Conservation (phyloP, 1,139 yeast species). For the Ashbya aceris region DNA sequence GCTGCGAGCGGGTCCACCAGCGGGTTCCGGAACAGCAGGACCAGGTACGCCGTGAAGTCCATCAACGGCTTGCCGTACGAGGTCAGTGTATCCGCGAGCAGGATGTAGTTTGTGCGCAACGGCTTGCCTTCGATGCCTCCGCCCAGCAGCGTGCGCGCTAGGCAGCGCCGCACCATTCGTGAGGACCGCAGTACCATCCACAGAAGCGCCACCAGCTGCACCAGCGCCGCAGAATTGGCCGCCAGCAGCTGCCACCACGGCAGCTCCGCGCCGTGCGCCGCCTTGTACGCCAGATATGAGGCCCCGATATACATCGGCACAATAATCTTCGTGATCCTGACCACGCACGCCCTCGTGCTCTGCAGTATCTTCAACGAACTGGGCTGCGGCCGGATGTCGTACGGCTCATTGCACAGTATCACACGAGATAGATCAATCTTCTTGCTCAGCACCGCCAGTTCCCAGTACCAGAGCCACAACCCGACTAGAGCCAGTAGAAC, state of each 20-base stretch:
- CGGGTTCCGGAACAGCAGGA: slow-evolving; percentile 30
- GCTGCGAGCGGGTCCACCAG: not conserved
- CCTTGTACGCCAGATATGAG: slow-evolving; percentile 8
- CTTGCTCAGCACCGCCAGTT: slow-evolving; percentile 31
- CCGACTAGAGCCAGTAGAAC: slow-evolving; percentile 37
- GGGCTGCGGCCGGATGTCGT: slow-evolving; percentile 21
- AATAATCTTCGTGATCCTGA: slow-evolving; percentile 24
- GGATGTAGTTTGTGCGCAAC: slow-evolving; percentile 76
- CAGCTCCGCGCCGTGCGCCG: slow-evolving; percentile 6
- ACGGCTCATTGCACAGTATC: slow-evolving; percentile 29
- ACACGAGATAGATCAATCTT: slow-evolving; percentile 36
- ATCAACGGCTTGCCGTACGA: slow-evolving; percentile 69
- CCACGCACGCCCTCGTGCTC: slow-evolving; percentile 19
- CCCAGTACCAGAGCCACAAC: slow-evolving; percentile 43
- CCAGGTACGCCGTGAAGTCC: slow-evolving; percentile 46
- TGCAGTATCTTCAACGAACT: slow-evolving; percentile 19
- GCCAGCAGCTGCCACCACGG: slow-evolving; percentile 7
- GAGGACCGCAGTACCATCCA: slow-evolving; percentile 19
- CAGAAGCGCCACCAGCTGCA: slow-evolving; percentile 9
- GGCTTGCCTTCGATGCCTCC: slow-evolving; percentile 40
- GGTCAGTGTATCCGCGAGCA: slow-evolving; percentile 72
- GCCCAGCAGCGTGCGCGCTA: slow-evolving; percentile 33
- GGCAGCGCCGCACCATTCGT: slow-evolving; percentile 34
- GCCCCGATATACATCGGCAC: slow-evolving; percentile 24
- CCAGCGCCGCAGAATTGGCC: slow-evolving; percentile 11